Percentiles rank a stretch among this genome's conserved stretches.
Evolutionary conservation across 1,284 basidiomycete species (phyloP).

Genomic region (Cryptococcus deneoformans): DNA sequence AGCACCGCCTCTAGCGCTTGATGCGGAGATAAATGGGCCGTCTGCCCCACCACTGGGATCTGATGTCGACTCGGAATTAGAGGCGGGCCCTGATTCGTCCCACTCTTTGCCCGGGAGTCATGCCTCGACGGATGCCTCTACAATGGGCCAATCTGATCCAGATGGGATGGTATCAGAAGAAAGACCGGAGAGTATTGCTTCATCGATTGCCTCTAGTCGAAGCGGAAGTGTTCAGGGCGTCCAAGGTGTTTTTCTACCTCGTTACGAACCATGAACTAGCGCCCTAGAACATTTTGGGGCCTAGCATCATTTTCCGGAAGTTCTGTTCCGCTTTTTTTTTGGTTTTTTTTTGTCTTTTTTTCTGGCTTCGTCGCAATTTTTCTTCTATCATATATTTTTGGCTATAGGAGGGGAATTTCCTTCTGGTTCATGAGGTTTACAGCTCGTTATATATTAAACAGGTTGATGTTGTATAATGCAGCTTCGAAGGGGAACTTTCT

Average conservation of each 20-base stretch:
- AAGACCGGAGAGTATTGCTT: not conserved
- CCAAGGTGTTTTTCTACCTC: constrained; percentile 22
- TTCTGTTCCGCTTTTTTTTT: not conserved
- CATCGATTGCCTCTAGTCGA: not conserved
- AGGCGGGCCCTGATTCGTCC: not conserved
- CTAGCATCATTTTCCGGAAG: not conserved
- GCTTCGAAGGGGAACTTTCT: too few relatives aligned
- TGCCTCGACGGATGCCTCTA: not conserved
- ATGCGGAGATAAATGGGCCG: constrained; percentile 2
- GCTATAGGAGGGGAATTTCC: too few relatives aligned
- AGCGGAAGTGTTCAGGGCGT: not conserved
- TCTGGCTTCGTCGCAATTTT: too few relatives aligned
- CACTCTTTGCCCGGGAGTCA: not conserved
- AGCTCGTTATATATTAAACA: too few relatives aligned
- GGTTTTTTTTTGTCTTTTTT: not conserved
- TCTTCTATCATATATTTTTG: too few relatives aligned
- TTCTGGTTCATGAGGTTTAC: too few relatives aligned
- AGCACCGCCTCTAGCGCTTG: too few relatives aligned
- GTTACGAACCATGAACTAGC: constrained; percentile 24
- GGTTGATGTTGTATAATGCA: too few relatives aligned
- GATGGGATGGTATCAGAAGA: not conserved
- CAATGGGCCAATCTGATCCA: too few relatives aligned
- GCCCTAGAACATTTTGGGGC: not conserved
- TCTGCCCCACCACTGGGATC: constrained; percentile 3
- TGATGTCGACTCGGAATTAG: not conserved